These are phyloP conservation scores for Colletotrichum aenigma DNA, from an alignment of 2,329 filamentous ascomycete species.

Conservation along the genomic window DNA sequence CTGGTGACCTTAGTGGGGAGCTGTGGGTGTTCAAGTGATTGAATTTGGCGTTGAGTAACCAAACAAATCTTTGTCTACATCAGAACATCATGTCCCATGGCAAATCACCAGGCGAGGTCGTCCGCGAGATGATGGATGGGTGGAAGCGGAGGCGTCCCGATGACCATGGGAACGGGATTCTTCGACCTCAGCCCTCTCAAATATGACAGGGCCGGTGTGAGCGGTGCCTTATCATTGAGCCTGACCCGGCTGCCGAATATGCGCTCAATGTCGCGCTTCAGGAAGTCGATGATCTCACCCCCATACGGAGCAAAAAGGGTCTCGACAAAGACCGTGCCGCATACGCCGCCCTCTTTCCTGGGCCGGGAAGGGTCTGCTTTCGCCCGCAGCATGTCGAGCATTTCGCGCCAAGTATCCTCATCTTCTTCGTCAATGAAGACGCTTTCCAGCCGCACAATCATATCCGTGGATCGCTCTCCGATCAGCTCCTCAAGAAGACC, in stretches of 20 bases:
- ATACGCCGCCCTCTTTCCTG: background rate
- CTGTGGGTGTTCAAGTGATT: background rate
- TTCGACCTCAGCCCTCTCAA: background rate
- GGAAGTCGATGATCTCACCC: background rate
- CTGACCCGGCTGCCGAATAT: background rate
- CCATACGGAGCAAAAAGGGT: background rate
- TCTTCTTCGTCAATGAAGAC: background rate
- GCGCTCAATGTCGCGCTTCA: background rate
- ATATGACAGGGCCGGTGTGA: background rate
- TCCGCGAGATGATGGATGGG: background rate
- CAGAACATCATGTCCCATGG: background rate
- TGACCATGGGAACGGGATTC: background rate
- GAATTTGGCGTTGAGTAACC: background rate
- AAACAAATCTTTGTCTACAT: fast-evolving
- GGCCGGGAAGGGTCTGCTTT: background rate
- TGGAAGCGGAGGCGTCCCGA: background rate
- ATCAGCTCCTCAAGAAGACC: background rate
- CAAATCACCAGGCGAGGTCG: background rate
- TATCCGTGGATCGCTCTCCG: background rate
- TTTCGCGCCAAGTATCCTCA: background rate
- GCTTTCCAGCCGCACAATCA: background rate
- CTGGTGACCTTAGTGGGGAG: background rate
- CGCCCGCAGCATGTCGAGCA: background rate
- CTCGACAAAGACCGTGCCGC: background rate
- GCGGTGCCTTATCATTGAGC: background rate